Conservation (phyloP, 306 rosid species). For the Canavalia ensiformis region DNA sequence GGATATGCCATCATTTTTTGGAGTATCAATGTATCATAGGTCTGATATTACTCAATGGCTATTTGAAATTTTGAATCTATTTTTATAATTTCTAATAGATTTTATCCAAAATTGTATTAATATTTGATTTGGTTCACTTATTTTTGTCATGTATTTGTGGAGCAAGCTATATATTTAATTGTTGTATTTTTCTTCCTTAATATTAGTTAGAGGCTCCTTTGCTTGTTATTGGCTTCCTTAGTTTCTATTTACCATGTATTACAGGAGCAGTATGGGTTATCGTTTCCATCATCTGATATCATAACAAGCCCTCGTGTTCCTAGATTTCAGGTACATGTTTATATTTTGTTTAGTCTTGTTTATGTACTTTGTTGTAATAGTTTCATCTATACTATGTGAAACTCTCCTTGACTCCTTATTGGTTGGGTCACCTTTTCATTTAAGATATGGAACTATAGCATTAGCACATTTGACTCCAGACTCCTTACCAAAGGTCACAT, state of each 20-base stretch:
- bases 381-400: conserved; percentile 1
- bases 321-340: conserved; percentile 79
- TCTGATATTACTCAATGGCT: background rate
- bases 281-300: conserved; percentile 51
- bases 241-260: conserved; percentile 34
- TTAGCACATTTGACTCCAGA: conserved; percentile 12
- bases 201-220: conserved; percentile 18
- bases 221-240: conserved; percentile 41
- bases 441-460: conserved; percentile 18
- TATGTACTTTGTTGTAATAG: conserved; percentile 19
- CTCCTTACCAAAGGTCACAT: background rate
- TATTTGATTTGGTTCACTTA: background rate
- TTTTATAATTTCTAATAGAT: conserved; percentile 7
- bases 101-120: background rate
- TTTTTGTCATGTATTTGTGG: conserved; percentile 16
- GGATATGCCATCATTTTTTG: background rate
- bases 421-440: conserved; percentile 2
- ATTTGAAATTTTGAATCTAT: conserved; percentile 14
- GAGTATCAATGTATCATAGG: background rate
- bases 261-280: conserved; percentile 74
- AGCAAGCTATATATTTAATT: conserved; percentile 16
- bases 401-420: conserved; percentile 4
- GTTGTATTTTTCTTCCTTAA: conserved; percentile 1
- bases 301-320: conserved; percentile 66
- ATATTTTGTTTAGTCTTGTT: conserved; percentile 32